Evolutionary conservation across 352 stramenopile species (phyloP).

Genomic region (Ochromonadaceae sp.): DNA sequence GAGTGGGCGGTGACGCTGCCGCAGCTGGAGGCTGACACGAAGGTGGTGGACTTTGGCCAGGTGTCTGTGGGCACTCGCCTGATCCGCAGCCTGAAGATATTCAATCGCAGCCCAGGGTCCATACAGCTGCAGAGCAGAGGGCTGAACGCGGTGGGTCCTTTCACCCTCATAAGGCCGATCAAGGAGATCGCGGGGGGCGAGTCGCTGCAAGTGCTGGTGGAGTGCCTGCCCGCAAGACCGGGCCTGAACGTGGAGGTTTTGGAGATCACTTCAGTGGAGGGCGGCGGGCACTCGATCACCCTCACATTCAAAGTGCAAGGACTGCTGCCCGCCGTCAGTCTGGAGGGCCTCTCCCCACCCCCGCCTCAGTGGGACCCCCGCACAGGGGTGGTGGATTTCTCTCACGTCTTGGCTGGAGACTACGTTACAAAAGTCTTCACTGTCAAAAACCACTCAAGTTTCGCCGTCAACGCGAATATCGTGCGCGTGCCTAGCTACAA

Average conservation of each 20-base stretch:
- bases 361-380: not conserved
- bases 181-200: slow-evolving; percentile 30
- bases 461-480: not conserved
- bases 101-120: no score
- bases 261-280: slow-evolving; percentile 31
- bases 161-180: slow-evolving; percentile 53
- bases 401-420: no score
- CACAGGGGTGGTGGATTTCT: slow-evolving; percentile 27
- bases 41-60: slow-evolving; percentile 54
- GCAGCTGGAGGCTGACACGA: slow-evolving; percentile 35
- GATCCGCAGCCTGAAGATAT: slow-evolving; percentile 2
- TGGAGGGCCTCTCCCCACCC: not conserved
- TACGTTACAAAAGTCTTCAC: slow-evolving; percentile 26
- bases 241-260: slow-evolving; percentile 54
- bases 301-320: slow-evolving; percentile 6
- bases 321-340: not conserved
- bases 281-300: not conserved
- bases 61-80: slow-evolving; percentile 48
- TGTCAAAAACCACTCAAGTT: slow-evolving; percentile 25
- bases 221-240: slow-evolving; percentile 44
- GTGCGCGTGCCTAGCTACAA: not conserved
- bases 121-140: slow-evolving; percentile 43
- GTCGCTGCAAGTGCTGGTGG: slow-evolving; percentile 30
- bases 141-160: slow-evolving; percentile 58
- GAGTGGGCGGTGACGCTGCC: slow-evolving; percentile 18